Conservation (phyloP, 148 eudicot genomes). For the Bassia scoparia region DNA sequence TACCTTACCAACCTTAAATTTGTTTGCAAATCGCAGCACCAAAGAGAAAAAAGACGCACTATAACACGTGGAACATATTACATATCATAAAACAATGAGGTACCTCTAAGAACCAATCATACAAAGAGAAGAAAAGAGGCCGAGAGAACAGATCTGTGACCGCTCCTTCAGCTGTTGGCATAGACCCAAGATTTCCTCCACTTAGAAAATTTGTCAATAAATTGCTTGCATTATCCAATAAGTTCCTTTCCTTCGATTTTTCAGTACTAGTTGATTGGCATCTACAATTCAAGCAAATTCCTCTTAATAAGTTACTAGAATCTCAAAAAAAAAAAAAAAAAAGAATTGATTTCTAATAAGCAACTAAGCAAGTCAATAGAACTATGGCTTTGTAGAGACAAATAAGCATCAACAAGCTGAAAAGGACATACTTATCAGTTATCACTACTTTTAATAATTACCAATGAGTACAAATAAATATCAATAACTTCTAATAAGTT, state of each 20-base stretch:
- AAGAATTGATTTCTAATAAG: too few species aligned
- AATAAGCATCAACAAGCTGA: too few species aligned
- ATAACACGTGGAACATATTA: constrained; percentile 2
- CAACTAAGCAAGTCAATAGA: not conserved
- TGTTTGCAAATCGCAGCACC: not conserved
- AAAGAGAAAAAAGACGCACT: not conserved
- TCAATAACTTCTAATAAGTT: too few species aligned
- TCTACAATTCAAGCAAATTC: constrained; percentile 36
- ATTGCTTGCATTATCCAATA: constrained; percentile 93
- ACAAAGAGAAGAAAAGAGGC: constrained; percentile 87
- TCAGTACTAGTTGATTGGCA: constrained; percentile 72
- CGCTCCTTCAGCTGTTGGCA: constrained; percentile 99
- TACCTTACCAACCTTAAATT: not conserved
- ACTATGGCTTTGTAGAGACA: too few species aligned
- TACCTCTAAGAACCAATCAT: constrained; percentile 98
- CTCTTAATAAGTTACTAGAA: constrained; percentile 2
- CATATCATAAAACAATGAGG: constrained; percentile 16
- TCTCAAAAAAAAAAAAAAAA: constrained; percentile 4
- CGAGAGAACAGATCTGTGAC: constrained; percentile 86
- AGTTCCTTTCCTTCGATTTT: constrained; percentile 56
- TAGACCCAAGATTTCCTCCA: constrained; percentile 78
- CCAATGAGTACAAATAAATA: too few species aligned
- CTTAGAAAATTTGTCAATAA: constrained; percentile 79
- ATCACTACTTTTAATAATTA: too few species aligned
- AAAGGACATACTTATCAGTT: too few species aligned